A percentile compares a stretch with the other conserved stretches of the same genome.
Evolutionary conservation across 2,329 filamentous ascomycete genomes (phyloP).

Genomic region (Colletotrichum cereale): DNA sequence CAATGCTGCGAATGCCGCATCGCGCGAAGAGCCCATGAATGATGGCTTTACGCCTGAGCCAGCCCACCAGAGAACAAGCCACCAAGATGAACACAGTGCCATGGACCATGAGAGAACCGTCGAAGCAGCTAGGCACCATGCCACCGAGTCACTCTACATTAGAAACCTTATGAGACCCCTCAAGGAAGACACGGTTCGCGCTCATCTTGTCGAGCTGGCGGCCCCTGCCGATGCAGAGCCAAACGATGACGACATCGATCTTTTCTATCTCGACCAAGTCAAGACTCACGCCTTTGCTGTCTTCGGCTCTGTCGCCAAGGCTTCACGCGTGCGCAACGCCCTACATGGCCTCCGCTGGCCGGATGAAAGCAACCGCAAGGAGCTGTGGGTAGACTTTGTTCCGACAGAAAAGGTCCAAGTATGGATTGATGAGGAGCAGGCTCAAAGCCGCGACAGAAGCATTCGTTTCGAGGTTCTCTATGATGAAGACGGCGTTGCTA

Average conservation of each 20-base stretch:
- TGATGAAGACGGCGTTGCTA: constrained; percentile 67
- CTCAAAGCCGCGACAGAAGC: constrained; percentile 56
- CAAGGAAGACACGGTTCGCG: constrained; percentile 73
- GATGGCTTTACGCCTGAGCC: constrained; percentile 10
- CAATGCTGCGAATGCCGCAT: not conserved
- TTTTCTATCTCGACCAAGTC: constrained; percentile 86
- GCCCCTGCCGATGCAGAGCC: constrained; percentile 64
- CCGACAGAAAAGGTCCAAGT: constrained; percentile 78
- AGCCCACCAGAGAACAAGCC: constrained; percentile 7
- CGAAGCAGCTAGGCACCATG: constrained; percentile 74
- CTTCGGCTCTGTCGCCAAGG: constrained; percentile 77
- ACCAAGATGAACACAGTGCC: constrained; percentile 41
- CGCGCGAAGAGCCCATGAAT: not conserved
- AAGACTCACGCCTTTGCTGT: constrained; percentile 88
- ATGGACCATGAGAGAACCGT: constrained; percentile 54
- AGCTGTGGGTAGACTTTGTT: constrained; percentile 90
- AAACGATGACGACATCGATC: constrained; percentile 68
- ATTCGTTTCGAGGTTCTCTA: constrained; percentile 82
- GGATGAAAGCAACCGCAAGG: constrained; percentile 85
- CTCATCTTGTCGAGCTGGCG: constrained; percentile 78
- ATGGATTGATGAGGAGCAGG: constrained; percentile 81
- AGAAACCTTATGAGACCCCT: constrained; percentile 91
- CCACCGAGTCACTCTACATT: constrained; percentile 87
- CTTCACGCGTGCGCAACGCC: constrained; percentile 79
- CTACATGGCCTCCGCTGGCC: constrained; percentile 89